Conservation (phyloP, 1,284 basidiomycete genomes). For the Fomitiporia mediterranea region DNA sequence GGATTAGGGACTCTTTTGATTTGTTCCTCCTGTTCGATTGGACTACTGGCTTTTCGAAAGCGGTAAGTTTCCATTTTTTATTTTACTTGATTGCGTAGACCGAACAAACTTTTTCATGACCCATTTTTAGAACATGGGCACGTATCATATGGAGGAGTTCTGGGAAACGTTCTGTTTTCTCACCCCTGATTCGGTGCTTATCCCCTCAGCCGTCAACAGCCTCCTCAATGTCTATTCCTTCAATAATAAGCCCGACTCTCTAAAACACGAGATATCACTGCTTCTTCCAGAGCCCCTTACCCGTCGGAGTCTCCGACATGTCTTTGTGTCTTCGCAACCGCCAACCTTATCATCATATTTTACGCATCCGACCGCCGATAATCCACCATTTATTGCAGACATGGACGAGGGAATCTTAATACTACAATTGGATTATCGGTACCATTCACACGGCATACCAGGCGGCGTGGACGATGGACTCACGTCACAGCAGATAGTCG, state of each 20-base stretch:
- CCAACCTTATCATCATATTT: neutral
- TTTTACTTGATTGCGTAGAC: neutral
- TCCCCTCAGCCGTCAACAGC: constrained; percentile 11
- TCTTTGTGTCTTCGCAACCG: neutral
- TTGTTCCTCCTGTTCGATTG: constrained; percentile 14
- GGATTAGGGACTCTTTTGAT: neutral
- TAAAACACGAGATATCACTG: constrained; percentile 8
- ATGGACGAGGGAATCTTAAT: constrained; percentile 6
- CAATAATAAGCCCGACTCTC: constrained; percentile 5
- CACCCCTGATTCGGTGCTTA: constrained; percentile 11
- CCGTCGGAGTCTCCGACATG: neutral
- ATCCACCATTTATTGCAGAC: constrained; percentile 6
- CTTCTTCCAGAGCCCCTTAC: constrained; percentile 6
- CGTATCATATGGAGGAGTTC: neutral
- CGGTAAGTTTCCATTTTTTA: constrained; percentile 5
- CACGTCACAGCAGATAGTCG: neutral
- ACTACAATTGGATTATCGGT: neutral
- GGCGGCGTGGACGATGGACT: neutral
- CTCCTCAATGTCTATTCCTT: constrained; percentile 14
- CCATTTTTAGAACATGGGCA: constrained; percentile 3
- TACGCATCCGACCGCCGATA: neutral
- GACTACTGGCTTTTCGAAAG: constrained; percentile 7
- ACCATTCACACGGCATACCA: neutral
- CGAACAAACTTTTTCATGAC: neutral
- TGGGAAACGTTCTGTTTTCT: constrained; percentile 20